Evolutionary conservation across 1,284 basidiomycete genomes (phyloP).

Genomic region (Irpex sp.): DNA sequence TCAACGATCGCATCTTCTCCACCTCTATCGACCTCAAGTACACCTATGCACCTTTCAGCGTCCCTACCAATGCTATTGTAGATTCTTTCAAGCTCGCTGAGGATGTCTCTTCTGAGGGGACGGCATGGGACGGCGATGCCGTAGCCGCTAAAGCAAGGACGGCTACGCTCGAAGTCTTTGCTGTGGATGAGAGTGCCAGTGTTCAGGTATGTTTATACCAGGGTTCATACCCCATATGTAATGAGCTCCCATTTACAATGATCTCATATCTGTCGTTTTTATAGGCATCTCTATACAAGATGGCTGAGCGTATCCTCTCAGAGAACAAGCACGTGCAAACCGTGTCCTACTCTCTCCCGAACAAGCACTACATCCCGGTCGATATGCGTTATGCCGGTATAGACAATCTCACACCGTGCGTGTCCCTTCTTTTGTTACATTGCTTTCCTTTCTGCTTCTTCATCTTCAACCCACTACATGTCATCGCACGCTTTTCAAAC

Average conservation of each 20-base stretch:
- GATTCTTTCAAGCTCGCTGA: conserved; percentile 13
- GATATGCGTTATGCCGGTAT: conserved; percentile 66
- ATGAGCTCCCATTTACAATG: conserved; percentile 8
- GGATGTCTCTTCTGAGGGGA: conserved; percentile 41
- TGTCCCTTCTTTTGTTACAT: background rate
- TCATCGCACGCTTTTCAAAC: background rate
- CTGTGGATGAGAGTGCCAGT: conserved; percentile 84
- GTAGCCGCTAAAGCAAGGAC: conserved; percentile 57
- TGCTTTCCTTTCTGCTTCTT: conserved; percentile 10
- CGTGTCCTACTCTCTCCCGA: conserved; percentile 81
- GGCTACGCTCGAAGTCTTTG: conserved; percentile 81
- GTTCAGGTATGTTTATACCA: conserved; percentile 67
- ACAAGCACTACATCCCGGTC: conserved; percentile 91
- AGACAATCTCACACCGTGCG: conserved; percentile 48
- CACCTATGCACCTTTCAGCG: conserved; percentile 49
- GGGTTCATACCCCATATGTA: background rate
- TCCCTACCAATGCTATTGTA: conserved; percentile 47
- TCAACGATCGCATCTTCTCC: conserved; percentile 85
- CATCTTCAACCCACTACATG: background rate
- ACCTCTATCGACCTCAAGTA: conserved; percentile 79
- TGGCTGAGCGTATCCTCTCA: conserved; percentile 71
- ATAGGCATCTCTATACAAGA: conserved; percentile 89
- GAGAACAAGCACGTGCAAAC: conserved; percentile 60
- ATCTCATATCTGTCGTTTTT: background rate
- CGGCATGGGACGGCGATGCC: conserved; percentile 56